A percentile compares a stretch with the other conserved stretches of the same genome.
phyloP scores from a whole-genome alignment of 2,329 filamentous ascomycete genomes.

The Akanthomyces lecanii region DNA sequence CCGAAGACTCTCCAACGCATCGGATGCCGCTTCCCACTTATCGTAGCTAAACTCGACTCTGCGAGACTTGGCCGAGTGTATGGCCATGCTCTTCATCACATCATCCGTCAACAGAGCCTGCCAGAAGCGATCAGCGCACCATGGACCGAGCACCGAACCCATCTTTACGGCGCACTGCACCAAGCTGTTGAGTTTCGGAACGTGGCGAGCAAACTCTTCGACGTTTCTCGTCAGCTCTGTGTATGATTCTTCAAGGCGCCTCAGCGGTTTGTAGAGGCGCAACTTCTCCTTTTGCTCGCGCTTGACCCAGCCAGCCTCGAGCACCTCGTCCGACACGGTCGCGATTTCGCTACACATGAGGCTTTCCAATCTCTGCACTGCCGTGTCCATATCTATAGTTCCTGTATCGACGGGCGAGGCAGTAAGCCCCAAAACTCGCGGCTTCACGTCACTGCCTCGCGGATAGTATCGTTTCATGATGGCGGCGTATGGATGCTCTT shows the following conservation, averaged over 20 bases:
- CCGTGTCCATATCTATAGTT: slow-evolving; percentile 60
- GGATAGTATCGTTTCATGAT: slow-evolving; percentile 88
- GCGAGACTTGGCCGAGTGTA: slow-evolving; percentile 43
- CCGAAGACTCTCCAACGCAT: slow-evolving; percentile 55
- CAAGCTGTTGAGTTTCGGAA: slow-evolving; percentile 52
- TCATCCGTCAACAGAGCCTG: slow-evolving; percentile 61
- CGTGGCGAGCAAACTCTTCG: slow-evolving; percentile 37
- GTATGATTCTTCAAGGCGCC: slow-evolving; percentile 42
- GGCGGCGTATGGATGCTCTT: slow-evolving; percentile 82
- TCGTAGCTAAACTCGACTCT: slow-evolving; percentile 19
- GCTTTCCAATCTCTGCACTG: slow-evolving; percentile 68
- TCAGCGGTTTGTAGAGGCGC: slow-evolving; percentile 41
- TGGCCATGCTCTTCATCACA: slow-evolving; percentile 57
- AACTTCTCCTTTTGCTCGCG: slow-evolving; percentile 47
- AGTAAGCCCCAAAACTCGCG: slow-evolving; percentile 92
- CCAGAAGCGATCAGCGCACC: slow-evolving; percentile 85
- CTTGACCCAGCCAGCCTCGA: slow-evolving; percentile 23
- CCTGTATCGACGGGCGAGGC: slow-evolving; percentile 89
- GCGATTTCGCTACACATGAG: slow-evolving; percentile 79
- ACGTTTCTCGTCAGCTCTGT: slow-evolving; percentile 63
- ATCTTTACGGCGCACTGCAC: slow-evolving; percentile 51
- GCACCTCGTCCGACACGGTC: slow-evolving; percentile 52
- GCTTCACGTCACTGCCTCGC: slow-evolving; percentile 41
- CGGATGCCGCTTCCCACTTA: slow-evolving; percentile 46
- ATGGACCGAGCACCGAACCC: slow-evolving; percentile 66